Conservation (phyloP, 2,329 filamentous ascomycete species). For the Paecilomyces dactylethromorphus region DNA sequence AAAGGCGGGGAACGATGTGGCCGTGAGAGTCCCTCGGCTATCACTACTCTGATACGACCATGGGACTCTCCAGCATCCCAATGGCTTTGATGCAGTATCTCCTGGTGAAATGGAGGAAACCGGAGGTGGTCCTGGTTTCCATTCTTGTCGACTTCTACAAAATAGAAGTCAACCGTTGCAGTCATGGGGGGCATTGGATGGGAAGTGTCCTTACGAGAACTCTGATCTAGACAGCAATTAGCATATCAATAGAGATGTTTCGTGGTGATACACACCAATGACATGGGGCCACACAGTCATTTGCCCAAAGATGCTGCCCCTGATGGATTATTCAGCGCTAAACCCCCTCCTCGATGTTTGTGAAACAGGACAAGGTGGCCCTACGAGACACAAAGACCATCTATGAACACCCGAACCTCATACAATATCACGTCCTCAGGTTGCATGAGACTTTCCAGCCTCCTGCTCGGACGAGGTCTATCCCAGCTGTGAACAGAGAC, state of each 20-base stretch:
- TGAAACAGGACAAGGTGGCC: neutral
- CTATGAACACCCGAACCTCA: conserved; percentile 62
- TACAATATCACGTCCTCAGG: conserved; percentile 53
- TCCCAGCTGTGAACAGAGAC: conserved; percentile 73
- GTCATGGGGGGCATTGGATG: conserved; percentile 32
- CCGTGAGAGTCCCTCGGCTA: conserved; percentile 65
- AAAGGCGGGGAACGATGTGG: conserved; percentile 44
- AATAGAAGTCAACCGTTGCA: conserved; percentile 8
- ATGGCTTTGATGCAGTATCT: conserved; percentile 60
- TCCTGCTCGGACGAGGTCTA: conserved; percentile 52
- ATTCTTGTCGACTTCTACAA: conserved; percentile 43
- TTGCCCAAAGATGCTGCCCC: conserved; percentile 50
- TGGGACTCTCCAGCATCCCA: conserved; percentile 67
- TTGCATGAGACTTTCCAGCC: conserved; percentile 51
- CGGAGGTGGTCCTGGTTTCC: conserved; percentile 56
- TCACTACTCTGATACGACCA: conserved; percentile 68
- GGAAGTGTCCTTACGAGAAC: conserved; percentile 22
- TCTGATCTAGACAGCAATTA: conserved; percentile 20
- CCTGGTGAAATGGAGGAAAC: conserved; percentile 67
- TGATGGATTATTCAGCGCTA: conserved; percentile 19
- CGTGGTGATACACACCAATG: conserved; percentile 36
- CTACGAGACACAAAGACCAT: conserved; percentile 60
- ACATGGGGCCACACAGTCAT: conserved; percentile 48
- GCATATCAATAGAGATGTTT: conserved; percentile 1
- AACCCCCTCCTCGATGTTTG: neutral